phyloP scores from a whole-genome alignment of 441 rosid genomes.

The Melastoma candidum region DNA sequence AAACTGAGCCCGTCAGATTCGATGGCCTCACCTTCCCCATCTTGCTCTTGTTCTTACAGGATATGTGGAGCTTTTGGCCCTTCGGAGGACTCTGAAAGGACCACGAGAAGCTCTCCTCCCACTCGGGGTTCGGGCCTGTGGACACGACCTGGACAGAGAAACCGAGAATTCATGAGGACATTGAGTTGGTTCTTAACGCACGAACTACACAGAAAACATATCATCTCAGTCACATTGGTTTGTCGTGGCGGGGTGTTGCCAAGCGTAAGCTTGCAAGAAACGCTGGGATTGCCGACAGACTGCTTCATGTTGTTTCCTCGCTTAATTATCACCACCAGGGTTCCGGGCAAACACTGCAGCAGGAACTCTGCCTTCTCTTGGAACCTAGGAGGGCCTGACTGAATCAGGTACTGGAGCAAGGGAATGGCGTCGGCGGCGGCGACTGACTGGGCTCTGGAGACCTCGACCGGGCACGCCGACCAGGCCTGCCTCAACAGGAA shows the following conservation, averaged over 20 bases:
- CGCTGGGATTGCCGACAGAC: slow-evolving; percentile 97
- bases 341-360: slow-evolving; percentile 98
- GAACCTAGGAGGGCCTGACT: slow-evolving; percentile 98
- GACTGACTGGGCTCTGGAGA: slow-evolving; percentile 93
- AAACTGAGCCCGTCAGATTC: neutral
- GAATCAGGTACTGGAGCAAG: slow-evolving; percentile 89
- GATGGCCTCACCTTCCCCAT: slow-evolving; percentile 84
- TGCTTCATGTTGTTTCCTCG: slow-evolving; percentile 99
- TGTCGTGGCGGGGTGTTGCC: slow-evolving; percentile 86
- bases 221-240: slow-evolving; percentile 47
- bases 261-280: slow-evolving; percentile 86
- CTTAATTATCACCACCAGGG: slow-evolving; percentile 84
- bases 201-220: neutral
- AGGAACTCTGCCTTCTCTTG: slow-evolving; percentile 98
- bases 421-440: slow-evolving; percentile 99
- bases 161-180: neutral
- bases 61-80: slow-evolving; percentile 93
- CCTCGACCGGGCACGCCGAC: slow-evolving; percentile 99
- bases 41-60: slow-evolving; percentile 99
- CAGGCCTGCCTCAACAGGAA: slow-evolving; percentile 99
- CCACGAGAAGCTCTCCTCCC: slow-evolving; percentile 98
- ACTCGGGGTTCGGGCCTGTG: slow-evolving; percentile 96
- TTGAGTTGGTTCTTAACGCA: too few species aligned
- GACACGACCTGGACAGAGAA: slow-evolving; percentile 53
- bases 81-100: slow-evolving; percentile 96